Percentiles rank a stretch among this genome's conserved stretches.
These are phyloP conservation scores for Mrakia frigida DNA, from an alignment of 768 basidiomycete genomes.

Conservation along the genomic window DNA sequence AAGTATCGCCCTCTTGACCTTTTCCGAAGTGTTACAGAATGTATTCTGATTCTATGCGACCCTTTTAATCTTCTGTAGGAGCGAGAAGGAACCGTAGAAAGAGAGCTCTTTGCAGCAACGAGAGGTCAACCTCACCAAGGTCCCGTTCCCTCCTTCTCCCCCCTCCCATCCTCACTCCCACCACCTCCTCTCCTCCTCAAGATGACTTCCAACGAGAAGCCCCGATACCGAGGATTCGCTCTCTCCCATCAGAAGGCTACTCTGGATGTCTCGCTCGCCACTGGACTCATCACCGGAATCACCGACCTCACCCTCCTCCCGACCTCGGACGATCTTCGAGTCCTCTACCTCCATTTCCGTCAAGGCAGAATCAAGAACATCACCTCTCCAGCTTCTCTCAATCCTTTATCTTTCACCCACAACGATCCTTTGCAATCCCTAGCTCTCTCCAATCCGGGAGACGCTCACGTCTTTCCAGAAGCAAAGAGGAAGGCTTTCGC, in stretches of 20 bases:
- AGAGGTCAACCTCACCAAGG: not conserved
- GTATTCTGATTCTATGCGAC: not conserved
- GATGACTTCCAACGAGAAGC: conserved; percentile 19
- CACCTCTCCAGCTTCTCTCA: conserved; percentile 44
- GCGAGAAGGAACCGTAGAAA: not conserved
- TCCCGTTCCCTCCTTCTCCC: not conserved
- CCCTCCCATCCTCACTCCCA: not conserved
- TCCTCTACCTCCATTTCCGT: conserved; percentile 80
- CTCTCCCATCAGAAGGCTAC: conserved; percentile 80
- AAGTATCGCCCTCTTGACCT: not conserved
- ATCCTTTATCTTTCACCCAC: conserved; percentile 69
- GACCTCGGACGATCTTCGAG: conserved; percentile 67
- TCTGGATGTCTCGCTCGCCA: conserved; percentile 81
- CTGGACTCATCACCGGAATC: conserved; percentile 82
- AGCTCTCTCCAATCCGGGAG: conserved; percentile 54
- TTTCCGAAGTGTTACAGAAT: no score
- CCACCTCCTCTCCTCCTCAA: not conserved
- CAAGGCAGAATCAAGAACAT: conserved; percentile 65
- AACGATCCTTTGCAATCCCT: conserved; percentile 68
- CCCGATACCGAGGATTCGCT: conserved; percentile 25
- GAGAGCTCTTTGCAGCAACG: not conserved
- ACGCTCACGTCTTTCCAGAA: conserved; percentile 83
- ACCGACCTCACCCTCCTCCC: conserved; percentile 88
- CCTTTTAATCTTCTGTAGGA: not conserved
- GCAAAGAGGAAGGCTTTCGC: conserved; percentile 87